These are phyloP conservation scores for Fusarium pseudonygamai DNA, from an alignment of 2,329 filamentous ascomycete species.

Conservation along the genomic window DNA sequence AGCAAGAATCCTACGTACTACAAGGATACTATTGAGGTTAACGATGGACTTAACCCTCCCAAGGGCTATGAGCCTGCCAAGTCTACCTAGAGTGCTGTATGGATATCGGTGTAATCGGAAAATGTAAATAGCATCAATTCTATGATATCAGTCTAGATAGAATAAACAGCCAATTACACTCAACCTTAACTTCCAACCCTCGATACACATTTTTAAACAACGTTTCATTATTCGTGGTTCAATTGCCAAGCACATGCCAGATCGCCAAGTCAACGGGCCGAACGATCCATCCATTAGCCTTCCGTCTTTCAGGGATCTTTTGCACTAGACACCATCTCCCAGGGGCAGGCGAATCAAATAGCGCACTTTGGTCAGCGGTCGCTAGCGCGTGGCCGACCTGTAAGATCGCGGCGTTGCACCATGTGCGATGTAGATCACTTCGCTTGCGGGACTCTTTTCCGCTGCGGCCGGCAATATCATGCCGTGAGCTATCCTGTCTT, in stretches of 20 bases:
- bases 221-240: neutral
- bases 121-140: neutral
- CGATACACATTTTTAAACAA: fast-evolving
- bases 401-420: conserved; percentile 9
- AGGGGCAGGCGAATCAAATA: conserved; percentile 9
- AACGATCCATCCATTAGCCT: neutral
- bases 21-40: conserved; percentile 49
- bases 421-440: conserved; percentile 29
- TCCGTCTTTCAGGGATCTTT: neutral
- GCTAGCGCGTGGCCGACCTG: neutral
- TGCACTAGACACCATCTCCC: neutral
- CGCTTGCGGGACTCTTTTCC: neutral
- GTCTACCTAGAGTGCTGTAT: conserved; percentile 9
- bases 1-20: conserved; percentile 55
- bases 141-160: neutral
- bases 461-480: conserved; percentile 10
- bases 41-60: conserved; percentile 56
- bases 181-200: fast-evolving
- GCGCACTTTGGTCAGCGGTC: conserved; percentile 1
- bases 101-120: neutral
- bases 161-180: neutral
- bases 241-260: neutral
- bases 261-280: conserved; percentile 4
- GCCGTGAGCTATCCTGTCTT: conserved; percentile 9
- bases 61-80: conserved; percentile 47